Percentiles rank a stretch among this genome's conserved stretches.
Evolutionary conservation across 768 basidiomycete genomes (phyloP).

Genomic region (Mycena galopus): DNA sequence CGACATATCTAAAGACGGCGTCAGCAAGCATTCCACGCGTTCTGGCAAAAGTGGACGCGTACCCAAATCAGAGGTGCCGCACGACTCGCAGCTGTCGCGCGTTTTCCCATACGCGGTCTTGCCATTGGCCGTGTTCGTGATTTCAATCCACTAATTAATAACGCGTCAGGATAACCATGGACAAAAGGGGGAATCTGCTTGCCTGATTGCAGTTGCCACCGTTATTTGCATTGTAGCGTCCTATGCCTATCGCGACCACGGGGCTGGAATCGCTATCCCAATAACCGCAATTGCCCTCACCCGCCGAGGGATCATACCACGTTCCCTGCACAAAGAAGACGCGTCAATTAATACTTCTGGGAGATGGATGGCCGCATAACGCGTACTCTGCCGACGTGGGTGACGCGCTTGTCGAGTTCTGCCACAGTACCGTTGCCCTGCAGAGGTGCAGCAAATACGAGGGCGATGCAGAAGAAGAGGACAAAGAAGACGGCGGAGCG

Average conservation of each 20-base stretch:
- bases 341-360: slow-evolving; percentile 19
- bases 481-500: slow-evolving; percentile 54
- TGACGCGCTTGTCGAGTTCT: slow-evolving; percentile 63
- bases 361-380: slow-evolving; percentile 13
- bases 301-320: slow-evolving; percentile 61
- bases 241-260: slow-evolving; percentile 73
- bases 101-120: slow-evolving; percentile 62
- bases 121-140: slow-evolving; percentile 71
- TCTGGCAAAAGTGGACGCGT: slow-evolving; percentile 36
- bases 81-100: slow-evolving; percentile 72
- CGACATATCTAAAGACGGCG: slow-evolving; percentile 69
- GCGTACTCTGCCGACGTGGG: slow-evolving; percentile 70
- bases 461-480: slow-evolving; percentile 24
- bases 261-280: slow-evolving; percentile 60
- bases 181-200: slow-evolving; percentile 33
- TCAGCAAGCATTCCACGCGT: not conserved
- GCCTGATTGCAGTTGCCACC: slow-evolving; percentile 76
- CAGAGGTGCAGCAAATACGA: slow-evolving; percentile 60
- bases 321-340: slow-evolving; percentile 64
- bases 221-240: slow-evolving; percentile 62
- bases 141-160: slow-evolving; percentile 63
- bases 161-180: not conserved
- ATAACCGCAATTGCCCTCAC: slow-evolving; percentile 74
- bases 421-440: slow-evolving; percentile 41
- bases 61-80: slow-evolving; percentile 70